Percentiles rank a stretch among this genome's conserved stretches.
These are phyloP conservation scores for Diaporthe sp. DNA, from an alignment of 2,329 filamentous ascomycete species.

Conservation along the genomic window DNA sequence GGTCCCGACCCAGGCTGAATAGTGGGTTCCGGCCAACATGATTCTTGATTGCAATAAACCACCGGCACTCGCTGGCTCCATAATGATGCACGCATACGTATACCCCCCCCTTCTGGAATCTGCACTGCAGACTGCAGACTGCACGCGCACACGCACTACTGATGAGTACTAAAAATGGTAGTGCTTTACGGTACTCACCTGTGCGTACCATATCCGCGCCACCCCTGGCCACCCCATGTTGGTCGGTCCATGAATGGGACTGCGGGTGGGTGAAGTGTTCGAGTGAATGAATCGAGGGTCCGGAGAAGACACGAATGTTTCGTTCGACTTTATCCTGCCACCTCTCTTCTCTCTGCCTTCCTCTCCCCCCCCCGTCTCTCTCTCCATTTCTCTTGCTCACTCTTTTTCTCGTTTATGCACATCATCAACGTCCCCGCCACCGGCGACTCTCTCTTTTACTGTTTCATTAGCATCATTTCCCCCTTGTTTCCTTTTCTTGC, in stretches of 20 bases:
- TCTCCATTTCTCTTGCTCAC: not conserved
- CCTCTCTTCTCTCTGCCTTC: not conserved
- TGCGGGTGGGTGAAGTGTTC: not conserved
- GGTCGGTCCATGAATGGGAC: not conserved
- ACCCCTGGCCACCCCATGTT: too few species aligned
- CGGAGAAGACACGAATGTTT: conserved; percentile 8
- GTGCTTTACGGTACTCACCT: too few species aligned
- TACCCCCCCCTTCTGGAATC: not conserved
- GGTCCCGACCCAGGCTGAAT: conserved; percentile 2
- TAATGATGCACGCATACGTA: conserved; percentile 24
- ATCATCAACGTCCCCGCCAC: not conserved
- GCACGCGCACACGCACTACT: too few species aligned
- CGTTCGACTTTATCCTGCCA: conserved; percentile 20
- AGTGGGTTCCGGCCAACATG: conserved; percentile 9
- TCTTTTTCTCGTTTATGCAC: not conserved
- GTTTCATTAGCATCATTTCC: conserved; percentile 12
- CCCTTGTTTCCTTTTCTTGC: conserved; percentile 5
- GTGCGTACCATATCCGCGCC: too few species aligned
- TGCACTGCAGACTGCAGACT: not conserved
- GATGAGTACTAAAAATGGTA: too few species aligned
- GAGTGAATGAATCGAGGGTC: conserved; percentile 8
- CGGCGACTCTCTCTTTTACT: conserved; percentile 3
- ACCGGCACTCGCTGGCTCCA: conserved; percentile 16
- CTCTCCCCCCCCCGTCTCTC: not conserved
- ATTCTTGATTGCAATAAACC: not conserved